Conservation (phyloP, 306 rosid species). For the Myrica gale region DNA sequence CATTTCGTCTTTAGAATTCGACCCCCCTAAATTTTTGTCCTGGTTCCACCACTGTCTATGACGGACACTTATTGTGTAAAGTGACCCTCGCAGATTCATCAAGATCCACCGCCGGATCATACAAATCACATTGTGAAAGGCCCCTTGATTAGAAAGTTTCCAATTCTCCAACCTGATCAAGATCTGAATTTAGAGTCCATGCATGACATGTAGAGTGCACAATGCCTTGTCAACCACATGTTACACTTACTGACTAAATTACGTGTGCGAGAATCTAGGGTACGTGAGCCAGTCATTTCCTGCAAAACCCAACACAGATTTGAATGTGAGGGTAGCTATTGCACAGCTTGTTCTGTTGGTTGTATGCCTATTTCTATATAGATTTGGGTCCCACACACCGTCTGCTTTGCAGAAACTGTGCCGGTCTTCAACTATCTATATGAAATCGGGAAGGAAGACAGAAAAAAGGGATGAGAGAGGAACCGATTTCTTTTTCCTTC, state of each 20-base stretch:
- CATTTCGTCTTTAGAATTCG: too few species aligned
- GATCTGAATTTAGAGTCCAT: conserved; percentile 20
- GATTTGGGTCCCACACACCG: conserved; percentile 71
- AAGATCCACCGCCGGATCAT: conserved; percentile 21
- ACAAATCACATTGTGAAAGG: conserved; percentile 3
- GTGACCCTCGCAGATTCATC: not conserved
- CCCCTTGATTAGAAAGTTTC: not conserved
- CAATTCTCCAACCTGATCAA: not conserved
- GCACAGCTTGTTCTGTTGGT: conserved; percentile 72
- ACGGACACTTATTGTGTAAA: not conserved
- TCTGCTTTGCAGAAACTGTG: conserved; percentile 39
- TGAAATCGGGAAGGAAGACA: conserved; percentile 42
- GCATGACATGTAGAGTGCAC: conserved; percentile 23
- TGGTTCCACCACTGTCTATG: too few species aligned
- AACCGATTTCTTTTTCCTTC: conserved; percentile 36
- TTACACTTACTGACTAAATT: conserved; percentile 16
- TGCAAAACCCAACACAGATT: conserved; percentile 68
- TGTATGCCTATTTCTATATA: conserved; percentile 68
- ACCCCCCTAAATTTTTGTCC: too few species aligned
- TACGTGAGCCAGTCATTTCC: conserved; percentile 54
- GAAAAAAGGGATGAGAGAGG: conserved; percentile 36
- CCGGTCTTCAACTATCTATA: conserved; percentile 36
- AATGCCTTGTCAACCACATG: conserved; percentile 32
- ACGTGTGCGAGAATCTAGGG: conserved; percentile 51
- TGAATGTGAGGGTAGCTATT: conserved; percentile 73